Conservation (phyloP, 2,329 filamentous ascomycete genomes). For the Hymenoscyphus fructigenus region DNA sequence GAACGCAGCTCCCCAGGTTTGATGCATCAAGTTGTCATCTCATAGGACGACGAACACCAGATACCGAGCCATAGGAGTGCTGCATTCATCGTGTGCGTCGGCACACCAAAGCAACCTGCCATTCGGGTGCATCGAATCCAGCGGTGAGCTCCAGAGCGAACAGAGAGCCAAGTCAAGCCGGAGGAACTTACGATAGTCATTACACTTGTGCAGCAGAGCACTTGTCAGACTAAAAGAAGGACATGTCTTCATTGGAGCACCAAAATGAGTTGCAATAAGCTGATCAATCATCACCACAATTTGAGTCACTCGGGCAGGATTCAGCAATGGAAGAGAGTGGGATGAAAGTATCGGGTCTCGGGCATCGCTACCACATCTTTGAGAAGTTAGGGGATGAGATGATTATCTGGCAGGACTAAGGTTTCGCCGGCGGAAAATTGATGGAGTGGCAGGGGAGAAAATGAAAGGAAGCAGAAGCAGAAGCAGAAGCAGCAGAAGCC, state of each 20-base stretch:
- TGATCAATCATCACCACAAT: neutral
- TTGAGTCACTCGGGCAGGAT: conserved; percentile 1
- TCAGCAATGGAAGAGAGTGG: neutral
- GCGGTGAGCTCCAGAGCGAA: neutral
- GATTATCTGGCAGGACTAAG: neutral
- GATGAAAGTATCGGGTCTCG: neutral
- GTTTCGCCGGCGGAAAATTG: conserved; percentile 2
- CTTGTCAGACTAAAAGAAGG: neutral
- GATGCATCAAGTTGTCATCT: neutral
- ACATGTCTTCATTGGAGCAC: neutral
- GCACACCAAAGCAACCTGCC: conserved; percentile 1
- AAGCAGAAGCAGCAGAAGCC: neutral
- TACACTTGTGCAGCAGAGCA: conserved; percentile 4
- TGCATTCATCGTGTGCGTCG: neutral
- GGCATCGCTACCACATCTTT: neutral
- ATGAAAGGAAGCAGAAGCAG: neutral
- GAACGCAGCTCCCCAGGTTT: no score
- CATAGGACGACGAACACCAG: neutral
- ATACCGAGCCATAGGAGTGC: conserved; percentile 1
- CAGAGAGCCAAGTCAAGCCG: neutral
- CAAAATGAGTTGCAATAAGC: neutral
- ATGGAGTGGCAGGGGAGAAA: neutral
- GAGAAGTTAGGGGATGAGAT: neutral
- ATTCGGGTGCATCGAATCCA: neutral
- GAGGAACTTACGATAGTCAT: neutral